Evolutionary conservation across 75 land plant species (phyloP).

Genomic region (Pinus tabuliformis): DNA sequence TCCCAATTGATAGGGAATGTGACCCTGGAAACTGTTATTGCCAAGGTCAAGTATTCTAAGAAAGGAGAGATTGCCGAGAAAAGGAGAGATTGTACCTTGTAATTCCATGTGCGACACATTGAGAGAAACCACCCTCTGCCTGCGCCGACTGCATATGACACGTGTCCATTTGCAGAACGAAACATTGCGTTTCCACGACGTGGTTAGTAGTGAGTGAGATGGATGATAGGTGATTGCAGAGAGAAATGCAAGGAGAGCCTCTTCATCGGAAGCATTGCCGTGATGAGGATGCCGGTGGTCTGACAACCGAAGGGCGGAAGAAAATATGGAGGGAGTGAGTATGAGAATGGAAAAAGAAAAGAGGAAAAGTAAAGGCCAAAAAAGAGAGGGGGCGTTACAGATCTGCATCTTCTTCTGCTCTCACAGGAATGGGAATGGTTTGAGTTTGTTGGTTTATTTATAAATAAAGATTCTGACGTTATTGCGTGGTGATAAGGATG

Average conservation of each 20-base stretch:
- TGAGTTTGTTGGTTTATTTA: too few species aligned
- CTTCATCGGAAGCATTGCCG: background rate
- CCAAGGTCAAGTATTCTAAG: background rate
- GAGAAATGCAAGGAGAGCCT: background rate
- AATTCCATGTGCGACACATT: slow-evolving; percentile 6
- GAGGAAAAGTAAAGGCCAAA: too few species aligned
- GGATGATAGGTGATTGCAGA: background rate
- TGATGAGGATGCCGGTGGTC: background rate
- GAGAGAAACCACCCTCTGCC: slow-evolving; percentile 4
- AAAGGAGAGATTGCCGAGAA: background rate
- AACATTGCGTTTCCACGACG: background rate
- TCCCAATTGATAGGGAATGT: too few species aligned
- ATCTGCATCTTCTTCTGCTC: too few species aligned
- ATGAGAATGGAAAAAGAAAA: too few species aligned
- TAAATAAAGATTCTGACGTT: too few species aligned
- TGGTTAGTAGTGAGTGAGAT: too few species aligned
- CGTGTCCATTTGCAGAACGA: background rate
- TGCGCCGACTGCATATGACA: background rate
- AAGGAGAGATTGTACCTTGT: slow-evolving; percentile 14
- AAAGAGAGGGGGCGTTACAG: too few species aligned
- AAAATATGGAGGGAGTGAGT: too few species aligned
- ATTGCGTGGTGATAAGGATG: too few species aligned
- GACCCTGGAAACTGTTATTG: too few species aligned
- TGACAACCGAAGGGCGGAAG: background rate
- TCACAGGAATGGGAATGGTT: too few species aligned